Conservation (phyloP, 805 yeast species). For the Yarrowia sp. region DNA sequence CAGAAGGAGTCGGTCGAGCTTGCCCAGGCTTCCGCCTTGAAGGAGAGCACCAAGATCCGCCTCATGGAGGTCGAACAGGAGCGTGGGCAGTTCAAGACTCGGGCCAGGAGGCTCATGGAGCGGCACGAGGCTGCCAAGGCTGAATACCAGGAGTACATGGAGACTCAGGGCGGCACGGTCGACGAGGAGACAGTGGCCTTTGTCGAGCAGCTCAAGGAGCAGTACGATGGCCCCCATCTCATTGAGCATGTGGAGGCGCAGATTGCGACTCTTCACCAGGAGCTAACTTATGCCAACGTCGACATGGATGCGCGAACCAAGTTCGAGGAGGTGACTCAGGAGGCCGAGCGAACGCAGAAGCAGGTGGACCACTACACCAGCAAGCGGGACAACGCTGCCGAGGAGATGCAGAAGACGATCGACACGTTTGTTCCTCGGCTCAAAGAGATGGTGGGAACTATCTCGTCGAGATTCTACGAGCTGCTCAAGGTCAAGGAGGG, state of each 20-base stretch:
- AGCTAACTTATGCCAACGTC: background rate
- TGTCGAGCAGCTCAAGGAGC: background rate
- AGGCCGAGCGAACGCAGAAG: background rate
- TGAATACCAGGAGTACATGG: background rate
- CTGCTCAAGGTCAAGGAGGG: background rate
- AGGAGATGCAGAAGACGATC: background rate
- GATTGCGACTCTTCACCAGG: background rate
- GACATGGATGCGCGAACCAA: conserved; percentile 6
- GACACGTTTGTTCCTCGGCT: conserved; percentile 5
- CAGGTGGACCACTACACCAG: background rate
- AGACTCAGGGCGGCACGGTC: no score
- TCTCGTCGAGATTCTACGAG: background rate
- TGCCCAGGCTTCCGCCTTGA: background rate
- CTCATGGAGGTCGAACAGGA: background rate
- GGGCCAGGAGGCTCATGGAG: background rate
- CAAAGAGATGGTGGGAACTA: background rate
- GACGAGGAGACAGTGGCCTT: background rate
- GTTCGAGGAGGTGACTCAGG: background rate
- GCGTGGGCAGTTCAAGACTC: background rate
- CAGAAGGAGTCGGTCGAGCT: background rate
- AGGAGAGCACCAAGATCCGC: background rate
- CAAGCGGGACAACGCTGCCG: background rate
- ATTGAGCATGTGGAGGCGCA: background rate
- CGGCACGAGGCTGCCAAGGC: background rate
- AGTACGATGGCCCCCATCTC: background rate